phyloP scores from a whole-genome alignment of 805 yeast species.

The Pichia thaimueangensis region DNA sequence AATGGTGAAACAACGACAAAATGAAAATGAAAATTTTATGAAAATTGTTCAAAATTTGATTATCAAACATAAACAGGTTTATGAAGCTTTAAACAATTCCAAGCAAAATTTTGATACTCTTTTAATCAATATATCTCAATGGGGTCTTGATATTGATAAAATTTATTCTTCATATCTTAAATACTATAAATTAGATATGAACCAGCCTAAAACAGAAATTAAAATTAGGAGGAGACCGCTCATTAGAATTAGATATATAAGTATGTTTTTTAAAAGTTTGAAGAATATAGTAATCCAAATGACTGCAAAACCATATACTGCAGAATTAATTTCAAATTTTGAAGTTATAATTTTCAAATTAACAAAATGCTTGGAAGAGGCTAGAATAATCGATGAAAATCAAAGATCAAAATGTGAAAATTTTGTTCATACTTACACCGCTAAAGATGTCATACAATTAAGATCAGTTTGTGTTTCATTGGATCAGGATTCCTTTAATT shows the following conservation, averaged over 20 bases:
- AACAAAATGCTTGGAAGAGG: slow-evolving; percentile 14
- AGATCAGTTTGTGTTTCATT: slow-evolving; percentile 19
- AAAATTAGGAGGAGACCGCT: slow-evolving; percentile 28
- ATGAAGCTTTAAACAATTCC: slow-evolving; percentile 6
- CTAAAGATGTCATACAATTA: slow-evolving; percentile 21
- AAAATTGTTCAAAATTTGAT: slow-evolving; percentile 15
- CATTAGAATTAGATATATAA: slow-evolving; percentile 24
- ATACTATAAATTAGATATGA: slow-evolving; percentile 18
- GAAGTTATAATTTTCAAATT: slow-evolving; percentile 21
- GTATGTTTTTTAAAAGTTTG: slow-evolving; percentile 19
- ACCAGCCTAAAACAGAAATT: slow-evolving; percentile 25
- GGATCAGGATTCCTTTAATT: slow-evolving; percentile 5
- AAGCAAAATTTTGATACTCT: slow-evolving; percentile 16
- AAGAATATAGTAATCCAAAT: slow-evolving; percentile 18
- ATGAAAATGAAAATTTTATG: slow-evolving; percentile 17
- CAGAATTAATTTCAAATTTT: slow-evolving; percentile 21
- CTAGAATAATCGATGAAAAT: slow-evolving; percentile 20
- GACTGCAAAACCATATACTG: slow-evolving; percentile 16
- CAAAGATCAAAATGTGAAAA: slow-evolving; percentile 18
- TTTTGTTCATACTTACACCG: slow-evolving; percentile 16
- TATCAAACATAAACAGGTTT: slow-evolving; percentile 17
- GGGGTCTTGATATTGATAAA: slow-evolving; percentile 20
- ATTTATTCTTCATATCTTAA: slow-evolving; percentile 21
- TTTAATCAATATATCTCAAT: slow-evolving; percentile 18
- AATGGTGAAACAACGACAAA: slow-evolving; percentile 16